These are phyloP conservation scores for Cucurbita pepo DNA, from an alignment of 306 rosid genomes.

Conservation along the genomic window DNA sequence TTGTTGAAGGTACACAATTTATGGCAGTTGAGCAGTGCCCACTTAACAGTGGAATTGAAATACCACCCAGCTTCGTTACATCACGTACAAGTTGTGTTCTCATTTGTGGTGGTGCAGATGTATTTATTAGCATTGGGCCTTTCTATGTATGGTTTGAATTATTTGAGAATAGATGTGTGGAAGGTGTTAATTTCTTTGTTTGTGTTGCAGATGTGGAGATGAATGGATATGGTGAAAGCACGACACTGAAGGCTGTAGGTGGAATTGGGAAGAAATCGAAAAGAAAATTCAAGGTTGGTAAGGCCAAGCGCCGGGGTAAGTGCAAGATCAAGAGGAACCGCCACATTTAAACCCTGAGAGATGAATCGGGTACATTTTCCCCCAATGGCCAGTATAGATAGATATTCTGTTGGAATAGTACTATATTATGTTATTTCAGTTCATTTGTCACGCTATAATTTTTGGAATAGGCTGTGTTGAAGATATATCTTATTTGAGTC, in stretches of 20 bases:
- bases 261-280: constrained; percentile 56
- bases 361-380: not conserved
- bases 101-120: not conserved
- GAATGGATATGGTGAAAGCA: constrained; percentile 30
- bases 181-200: not conserved
- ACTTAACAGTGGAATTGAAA: not conserved
- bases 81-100: not conserved
- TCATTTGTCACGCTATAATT: not conserved
- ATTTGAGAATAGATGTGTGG: not conserved
- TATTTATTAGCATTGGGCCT: not conserved
- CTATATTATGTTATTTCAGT: not conserved
- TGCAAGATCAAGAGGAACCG: constrained; percentile 37
- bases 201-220: constrained; percentile 43
- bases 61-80: not conserved
- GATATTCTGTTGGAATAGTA: not conserved
- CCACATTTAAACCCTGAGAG: constrained; percentile 26
- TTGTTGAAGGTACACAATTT: no score
- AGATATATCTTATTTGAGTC: not conserved
- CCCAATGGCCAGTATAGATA: not conserved
- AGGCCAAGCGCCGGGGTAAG: constrained; percentile 52
- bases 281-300: constrained; percentile 64
- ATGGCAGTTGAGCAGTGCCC: no score
- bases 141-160: not conserved
- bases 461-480: not conserved
- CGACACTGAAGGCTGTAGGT: constrained; percentile 47